Evolutionary conservation across 768 basidiomycete species (phyloP).

Genomic region (Mycena pura): DNA sequence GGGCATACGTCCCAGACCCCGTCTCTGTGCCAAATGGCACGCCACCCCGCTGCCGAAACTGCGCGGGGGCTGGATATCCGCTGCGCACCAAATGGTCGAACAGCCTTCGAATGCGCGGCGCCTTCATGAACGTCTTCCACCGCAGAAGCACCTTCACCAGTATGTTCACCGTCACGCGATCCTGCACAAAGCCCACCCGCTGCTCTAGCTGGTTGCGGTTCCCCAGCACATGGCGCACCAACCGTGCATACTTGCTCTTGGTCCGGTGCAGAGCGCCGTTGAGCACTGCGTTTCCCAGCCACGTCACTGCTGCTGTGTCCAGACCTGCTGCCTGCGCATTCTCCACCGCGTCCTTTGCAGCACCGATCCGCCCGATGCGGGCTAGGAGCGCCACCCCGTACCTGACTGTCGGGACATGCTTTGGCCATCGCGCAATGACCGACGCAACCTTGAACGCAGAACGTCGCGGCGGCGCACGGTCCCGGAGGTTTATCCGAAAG

Average conservation of each 20-base stretch:
- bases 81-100: slow-evolving; percentile 68
- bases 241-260: slow-evolving; percentile 47
- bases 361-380: slow-evolving; percentile 47
- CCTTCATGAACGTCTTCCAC: slow-evolving; percentile 54
- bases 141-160: slow-evolving; percentile 64
- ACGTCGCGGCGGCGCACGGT: slow-evolving; percentile 18
- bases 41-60: slow-evolving; percentile 34
- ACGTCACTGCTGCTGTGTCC: slow-evolving; percentile 43
- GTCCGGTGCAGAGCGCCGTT: slow-evolving; percentile 46
- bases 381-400: slow-evolving; percentile 47
- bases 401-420: slow-evolving; percentile 36
- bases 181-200: slow-evolving; percentile 59
- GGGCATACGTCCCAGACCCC: slow-evolving; percentile 11
- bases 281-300: slow-evolving; percentile 64
- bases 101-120: slow-evolving; percentile 53
- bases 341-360: slow-evolving; percentile 52
- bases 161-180: slow-evolving; percentile 76
- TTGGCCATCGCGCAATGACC: slow-evolving; percentile 33
- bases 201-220: slow-evolving; percentile 50
- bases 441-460: slow-evolving; percentile 30
- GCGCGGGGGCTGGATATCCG: slow-evolving; percentile 59
- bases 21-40: slow-evolving; percentile 55
- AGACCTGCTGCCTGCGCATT: slow-evolving; percentile 33
- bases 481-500: slow-evolving; percentile 29
- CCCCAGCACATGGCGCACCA: slow-evolving; percentile 50